Percentiles rank a stretch among this genome's conserved stretches.
Evolutionary conservation across 352 stramenopile species (phyloP).

Genomic region (Phytophthora hibernalis): DNA sequence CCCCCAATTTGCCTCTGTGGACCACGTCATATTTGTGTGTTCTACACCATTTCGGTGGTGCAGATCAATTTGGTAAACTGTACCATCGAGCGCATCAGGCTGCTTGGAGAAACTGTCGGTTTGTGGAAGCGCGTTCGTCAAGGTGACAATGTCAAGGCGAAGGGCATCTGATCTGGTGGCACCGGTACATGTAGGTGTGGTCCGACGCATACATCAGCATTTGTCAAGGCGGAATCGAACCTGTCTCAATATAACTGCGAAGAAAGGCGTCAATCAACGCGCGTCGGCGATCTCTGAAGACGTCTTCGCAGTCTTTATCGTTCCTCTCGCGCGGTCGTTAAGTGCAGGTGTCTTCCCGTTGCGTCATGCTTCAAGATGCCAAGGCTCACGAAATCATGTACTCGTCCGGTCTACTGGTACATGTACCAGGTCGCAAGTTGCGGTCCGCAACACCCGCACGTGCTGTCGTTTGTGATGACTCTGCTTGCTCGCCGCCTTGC

Average conservation of each 20-base stretch:
- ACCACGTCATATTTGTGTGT: conserved; percentile 16
- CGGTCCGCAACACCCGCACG: no score
- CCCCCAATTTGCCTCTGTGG: not conserved
- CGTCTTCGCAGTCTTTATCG: not conserved
- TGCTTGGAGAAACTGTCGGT: not conserved
- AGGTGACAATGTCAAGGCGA: no score
- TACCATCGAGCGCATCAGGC: not conserved
- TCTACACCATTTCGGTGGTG: conserved; percentile 17
- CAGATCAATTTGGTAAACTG: conserved; percentile 7
- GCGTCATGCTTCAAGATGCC: not conserved
- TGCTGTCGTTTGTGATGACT: not conserved
- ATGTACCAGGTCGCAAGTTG: no score
- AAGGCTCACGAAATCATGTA: not conserved
- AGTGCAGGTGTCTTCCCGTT: not conserved
- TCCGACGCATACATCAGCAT: no score
- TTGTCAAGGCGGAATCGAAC: no score
- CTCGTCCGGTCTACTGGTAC: not conserved
- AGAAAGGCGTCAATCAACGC: not conserved
- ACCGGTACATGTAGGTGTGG: no score
- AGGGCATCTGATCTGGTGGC: no score
- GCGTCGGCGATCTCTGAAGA: no score
- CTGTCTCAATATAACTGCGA: not conserved
- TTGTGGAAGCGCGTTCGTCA: no score
- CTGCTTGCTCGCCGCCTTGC: not conserved
- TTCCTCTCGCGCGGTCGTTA: not conserved